A percentile compares a stretch with the other conserved stretches of the same genome.
These are phyloP conservation scores for Salvia hispanica DNA, from an alignment of 257 asterid genomes.

Conservation along the genomic window DNA sequence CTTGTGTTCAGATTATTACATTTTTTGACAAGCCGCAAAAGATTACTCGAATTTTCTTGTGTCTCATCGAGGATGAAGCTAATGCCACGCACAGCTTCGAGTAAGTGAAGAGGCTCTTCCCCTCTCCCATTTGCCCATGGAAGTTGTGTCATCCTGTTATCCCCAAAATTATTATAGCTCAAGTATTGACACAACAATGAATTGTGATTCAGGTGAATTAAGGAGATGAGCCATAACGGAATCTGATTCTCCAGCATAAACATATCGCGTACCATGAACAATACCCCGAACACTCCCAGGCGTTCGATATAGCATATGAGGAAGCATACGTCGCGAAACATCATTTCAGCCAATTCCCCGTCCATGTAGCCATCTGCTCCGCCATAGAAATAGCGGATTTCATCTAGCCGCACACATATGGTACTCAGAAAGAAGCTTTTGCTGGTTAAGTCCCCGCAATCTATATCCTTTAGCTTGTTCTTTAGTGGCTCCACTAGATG, in stretches of 20 bases:
- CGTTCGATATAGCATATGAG: neutral
- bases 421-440: neutral
- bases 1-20: neutral
- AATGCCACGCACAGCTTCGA: neutral
- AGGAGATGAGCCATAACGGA: constrained; percentile 3
- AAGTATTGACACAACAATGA: neutral
- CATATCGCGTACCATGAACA: constrained; percentile 8
- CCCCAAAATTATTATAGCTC: neutral
- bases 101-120: constrained; percentile 25
- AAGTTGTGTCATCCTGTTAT: neutral
- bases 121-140: neutral
- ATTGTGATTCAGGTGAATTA: neutral
- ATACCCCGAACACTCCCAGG: neutral
- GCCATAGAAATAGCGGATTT: neutral
- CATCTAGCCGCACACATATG: neutral
- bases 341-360: neutral
- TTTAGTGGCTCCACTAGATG: neutral
- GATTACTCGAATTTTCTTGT: neutral
- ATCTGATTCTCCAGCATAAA: neutral
- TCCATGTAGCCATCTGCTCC: neutral
- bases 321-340: constrained; percentile 17
- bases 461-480: neutral
- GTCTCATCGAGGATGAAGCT: neutral
- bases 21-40: neutral
- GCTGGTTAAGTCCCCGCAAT: neutral